Evolutionary conservation across 1,284 basidiomycete species (phyloP), one percentile per base, ranked within the genome.

Genomic region (Cutaneotrichosporon cyanovorans): DNA sequence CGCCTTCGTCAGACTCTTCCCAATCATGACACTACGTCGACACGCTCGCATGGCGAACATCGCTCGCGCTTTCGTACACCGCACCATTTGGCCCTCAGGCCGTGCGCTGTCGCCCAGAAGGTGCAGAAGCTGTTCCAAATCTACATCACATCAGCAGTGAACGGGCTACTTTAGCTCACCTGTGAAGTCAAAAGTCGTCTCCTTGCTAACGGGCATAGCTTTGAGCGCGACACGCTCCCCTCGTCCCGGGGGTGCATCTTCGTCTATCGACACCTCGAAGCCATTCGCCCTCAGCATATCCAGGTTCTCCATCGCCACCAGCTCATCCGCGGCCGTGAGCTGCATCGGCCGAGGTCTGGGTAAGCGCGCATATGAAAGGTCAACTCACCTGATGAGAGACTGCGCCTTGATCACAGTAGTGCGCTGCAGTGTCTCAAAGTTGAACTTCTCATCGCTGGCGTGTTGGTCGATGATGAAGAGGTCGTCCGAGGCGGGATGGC

Each of bases 31-130:
- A 68, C 90, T 96, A 72, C 86, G 90, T 51, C 95, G 72, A 69
- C 95, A 99, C 0, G 95, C 95, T 35, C 93, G 80, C 77, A 83
- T 88, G 0, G 95, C 95, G 65, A 98, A 96, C 90, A 98, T 96
- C 8, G 82, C 77, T 15, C 91, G 78, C n/a, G 87, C 89, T 67
- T 96, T 98, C 9, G 84, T 84, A 65, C 88, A 93, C 33, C 90
- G 77, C 0, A 93, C 84, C 77, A 87, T 85, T 56, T 84, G 81
- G 1, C 85, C 84, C 0, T 76, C 71, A 0, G 84, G 82, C 9
- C 77, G 75, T 58, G 63, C 53, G 4, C 60, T 58, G 41, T 95
- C 89, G 32, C 81, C 79, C 69, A 98, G 77, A 25, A 90, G 73
- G 57, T 90, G 82, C 9, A 98, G 77, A 12, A 98, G 77, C 61